Evolutionary conservation across 2,329 filamentous ascomycete genomes (phyloP), one percentile per base, ranked within the genome.

Genomic region (Epichloe scottii): DNA sequence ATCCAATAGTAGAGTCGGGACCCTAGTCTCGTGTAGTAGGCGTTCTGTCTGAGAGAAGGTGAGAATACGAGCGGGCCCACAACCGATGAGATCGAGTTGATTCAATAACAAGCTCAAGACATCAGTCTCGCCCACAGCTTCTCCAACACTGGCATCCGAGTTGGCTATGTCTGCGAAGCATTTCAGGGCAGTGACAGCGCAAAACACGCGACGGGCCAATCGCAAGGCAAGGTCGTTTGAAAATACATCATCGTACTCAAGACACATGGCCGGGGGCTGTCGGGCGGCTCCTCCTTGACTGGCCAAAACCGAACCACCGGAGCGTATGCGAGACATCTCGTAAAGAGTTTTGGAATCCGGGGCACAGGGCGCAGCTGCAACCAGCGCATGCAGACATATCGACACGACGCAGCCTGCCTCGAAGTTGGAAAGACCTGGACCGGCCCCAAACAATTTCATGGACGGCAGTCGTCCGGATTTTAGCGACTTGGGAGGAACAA

Each of bases 191-290:
- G 71, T 68, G 12, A 84, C 75, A 5, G 78, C 79, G 34, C 77
- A 69, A 53, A 83, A 78, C 0, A 84, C 55, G 47, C 81, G 71
- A 33, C 75, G 70, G 3, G 80, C 81, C 45, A 84, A 64, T 46
- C 80, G 72, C 48, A 83, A 58, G 7, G 78, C 77, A 38, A 82
- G 63, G n/a, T 77, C 76, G 56, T 84, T 73, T 0, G 78, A 78
- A 52, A 84, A 83, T 1, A 72, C 72, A 57, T 84, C 81, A 54
- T 84, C 77, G 52, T 82, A 84, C 50, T 78, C 71, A 5, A 84
- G 68, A 55, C 76, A 82, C 19, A 80, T 64, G 10, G 70, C 64
- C 4, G 70, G 57, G 4, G 74, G 70, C 54, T 78, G 75, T 4
- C 70, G 64, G 5, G 72, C 70, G 2, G 72, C 64, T 4, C 69